These are phyloP conservation scores for Harringtonia aguacate DNA, from an alignment of 2,329 filamentous ascomycete species.

Conservation along the genomic window DNA sequence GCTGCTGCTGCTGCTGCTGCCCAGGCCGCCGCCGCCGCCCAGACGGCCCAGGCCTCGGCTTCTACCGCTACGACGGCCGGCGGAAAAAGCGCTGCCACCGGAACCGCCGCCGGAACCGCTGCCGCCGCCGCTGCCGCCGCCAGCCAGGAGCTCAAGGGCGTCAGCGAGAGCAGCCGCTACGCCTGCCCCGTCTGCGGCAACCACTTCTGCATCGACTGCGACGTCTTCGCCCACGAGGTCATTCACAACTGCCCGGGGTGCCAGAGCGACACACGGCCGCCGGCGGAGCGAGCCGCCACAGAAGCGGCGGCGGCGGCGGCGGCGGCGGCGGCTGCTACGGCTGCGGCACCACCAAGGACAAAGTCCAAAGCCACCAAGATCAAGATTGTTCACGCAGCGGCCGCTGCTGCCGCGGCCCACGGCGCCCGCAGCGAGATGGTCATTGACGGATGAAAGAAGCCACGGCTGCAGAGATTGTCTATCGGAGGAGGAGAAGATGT, in stretches of 20 bases:
- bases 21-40: slow-evolving; percentile 11
- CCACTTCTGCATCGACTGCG: slow-evolving; percentile 97
- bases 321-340: background rate
- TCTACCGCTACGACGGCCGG: slow-evolving; percentile 10
- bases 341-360: background rate
- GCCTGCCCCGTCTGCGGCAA: slow-evolving; percentile 77
- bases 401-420: background rate
- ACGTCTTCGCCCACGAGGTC: slow-evolving; percentile 88
- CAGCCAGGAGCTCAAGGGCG: slow-evolving; percentile 39
- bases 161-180: slow-evolving; percentile 81
- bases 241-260: slow-evolving; percentile 96
- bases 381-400: no score
- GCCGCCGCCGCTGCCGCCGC: slow-evolving; percentile 4
- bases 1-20: background rate
- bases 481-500: background rate
- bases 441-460: background rate
- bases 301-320: background rate
- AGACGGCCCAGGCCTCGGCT: slow-evolving; percentile 12
- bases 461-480: background rate
- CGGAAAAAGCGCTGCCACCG: no score
- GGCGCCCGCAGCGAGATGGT: slow-evolving; percentile 1
- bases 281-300: background rate
- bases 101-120: background rate
- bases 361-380: background rate
- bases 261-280: slow-evolving; percentile 37